Percentiles rank a stretch among this genome's conserved stretches.
Conservation (phyloP, 495 filamentous ascomycete species). For the Astrocystis sublimbata region DNA sequence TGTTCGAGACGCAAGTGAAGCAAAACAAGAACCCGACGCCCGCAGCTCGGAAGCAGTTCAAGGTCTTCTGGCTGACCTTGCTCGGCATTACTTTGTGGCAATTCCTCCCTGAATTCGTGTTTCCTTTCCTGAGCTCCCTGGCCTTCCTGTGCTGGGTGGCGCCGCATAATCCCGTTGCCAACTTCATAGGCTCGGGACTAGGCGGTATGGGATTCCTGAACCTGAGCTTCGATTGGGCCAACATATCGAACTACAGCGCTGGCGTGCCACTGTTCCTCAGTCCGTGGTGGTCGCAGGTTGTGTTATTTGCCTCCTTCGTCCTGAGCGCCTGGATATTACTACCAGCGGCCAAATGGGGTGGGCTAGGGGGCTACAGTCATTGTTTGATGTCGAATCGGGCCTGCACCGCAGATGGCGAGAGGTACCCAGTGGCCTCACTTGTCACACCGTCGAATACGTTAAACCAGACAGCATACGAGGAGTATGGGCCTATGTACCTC, state of each 20-base stretch:
- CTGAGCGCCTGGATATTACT: conserved; percentile 58
- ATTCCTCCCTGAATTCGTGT: conserved; percentile 59
- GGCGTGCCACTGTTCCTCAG: conserved; percentile 53
- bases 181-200: conserved; percentile 58
- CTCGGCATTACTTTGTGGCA: conserved; percentile 57
- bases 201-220: conserved; percentile 63
- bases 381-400: conserved; percentile 58
- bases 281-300: conserved; percentile 57
- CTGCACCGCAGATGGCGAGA: conserved; percentile 46
- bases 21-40: conserved; percentile 50
- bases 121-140: conserved; percentile 57
- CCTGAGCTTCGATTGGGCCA: conserved; percentile 58
- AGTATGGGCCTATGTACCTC: conserved; percentile 54
- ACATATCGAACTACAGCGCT: conserved; percentile 50
- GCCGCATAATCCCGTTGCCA: conserved; percentile 54
- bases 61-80: conserved; percentile 55
- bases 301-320: conserved; percentile 54
- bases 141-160: conserved; percentile 65
- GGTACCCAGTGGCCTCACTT: conserved; percentile 49
- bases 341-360: conserved; percentile 57
- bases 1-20: conserved; percentile 58
- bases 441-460: conserved; percentile 50
- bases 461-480: conserved; percentile 55
- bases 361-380: conserved; percentile 50
- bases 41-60: conserved; percentile 53